Conservation (phyloP, 2,329 filamentous ascomycete species). For the Pseudogymnoascus sp. region DNA sequence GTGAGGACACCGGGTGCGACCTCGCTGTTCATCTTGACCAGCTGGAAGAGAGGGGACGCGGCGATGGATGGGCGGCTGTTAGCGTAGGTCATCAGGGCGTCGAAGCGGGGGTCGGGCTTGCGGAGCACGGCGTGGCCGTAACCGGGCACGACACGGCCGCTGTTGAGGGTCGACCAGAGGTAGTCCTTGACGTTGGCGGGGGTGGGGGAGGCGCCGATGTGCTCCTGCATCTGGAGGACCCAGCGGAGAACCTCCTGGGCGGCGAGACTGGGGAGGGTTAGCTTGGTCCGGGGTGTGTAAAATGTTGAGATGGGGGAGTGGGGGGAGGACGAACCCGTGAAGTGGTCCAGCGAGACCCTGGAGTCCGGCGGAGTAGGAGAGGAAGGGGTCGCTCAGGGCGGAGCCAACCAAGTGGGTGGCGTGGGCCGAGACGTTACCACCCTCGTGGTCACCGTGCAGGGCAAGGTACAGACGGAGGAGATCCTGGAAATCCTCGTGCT, state of each 20-base stretch:
- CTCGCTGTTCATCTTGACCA: slow-evolving; percentile 88
- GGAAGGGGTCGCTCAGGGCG: slow-evolving; percentile 87
- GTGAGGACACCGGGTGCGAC: slow-evolving; percentile 85
- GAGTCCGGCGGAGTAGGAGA: slow-evolving; percentile 91
- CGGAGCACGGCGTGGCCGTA: slow-evolving; percentile 94
- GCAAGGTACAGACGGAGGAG: slow-evolving; percentile 89
- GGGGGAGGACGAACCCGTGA: slow-evolving; percentile 50
- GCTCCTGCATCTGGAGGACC: slow-evolving; percentile 91
- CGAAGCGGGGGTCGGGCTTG: slow-evolving; percentile 93
- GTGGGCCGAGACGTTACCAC: slow-evolving; percentile 94
- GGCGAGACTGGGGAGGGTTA: slow-evolving; percentile 46
- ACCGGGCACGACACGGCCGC: slow-evolving; percentile 85
- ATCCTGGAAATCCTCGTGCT: slow-evolving; percentile 93
- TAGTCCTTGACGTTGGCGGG: slow-evolving; percentile 80
- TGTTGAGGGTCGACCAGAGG: slow-evolving; percentile 88
- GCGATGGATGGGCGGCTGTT: slow-evolving; percentile 76
- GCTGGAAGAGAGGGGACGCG: slow-evolving; percentile 79
- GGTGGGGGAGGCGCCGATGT: slow-evolving; percentile 69
- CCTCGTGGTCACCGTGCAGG: slow-evolving; percentile 95
- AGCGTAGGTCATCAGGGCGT: slow-evolving; percentile 95
- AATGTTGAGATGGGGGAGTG: slow-evolving; percentile 8
- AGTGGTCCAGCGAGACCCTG: slow-evolving; percentile 92
- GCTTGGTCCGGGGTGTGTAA: slow-evolving; percentile 31
- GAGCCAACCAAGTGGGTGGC: slow-evolving; percentile 91
- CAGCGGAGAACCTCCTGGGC: slow-evolving; percentile 96